Evolutionary conservation across 2,329 filamentous ascomycete genomes (phyloP).

Genomic region (Knufia fluminis): DNA sequence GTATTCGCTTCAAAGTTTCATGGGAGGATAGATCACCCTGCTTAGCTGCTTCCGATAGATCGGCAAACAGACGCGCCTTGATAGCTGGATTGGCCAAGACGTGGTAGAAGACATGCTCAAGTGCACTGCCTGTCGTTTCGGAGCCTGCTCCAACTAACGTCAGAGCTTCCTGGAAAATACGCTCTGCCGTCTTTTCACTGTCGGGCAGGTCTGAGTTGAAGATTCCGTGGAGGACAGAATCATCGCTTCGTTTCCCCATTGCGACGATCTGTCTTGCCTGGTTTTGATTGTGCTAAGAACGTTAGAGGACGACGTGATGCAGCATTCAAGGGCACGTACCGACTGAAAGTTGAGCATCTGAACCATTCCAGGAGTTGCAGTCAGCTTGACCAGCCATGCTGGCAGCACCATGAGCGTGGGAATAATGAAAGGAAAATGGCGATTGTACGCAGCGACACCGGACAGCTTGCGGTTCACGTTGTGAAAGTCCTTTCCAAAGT

Average conservation of each 20-base stretch:
- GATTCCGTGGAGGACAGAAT: slow-evolving; percentile 18
- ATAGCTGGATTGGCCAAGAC: slow-evolving; percentile 17
- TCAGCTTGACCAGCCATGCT: slow-evolving; percentile 15
- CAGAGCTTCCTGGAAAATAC: slow-evolving; percentile 23
- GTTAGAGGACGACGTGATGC: slow-evolving; percentile 3
- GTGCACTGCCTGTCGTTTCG: slow-evolving; percentile 19
- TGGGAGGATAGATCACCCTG: slow-evolving; percentile 14
- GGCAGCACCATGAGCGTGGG: slow-evolving; percentile 19
- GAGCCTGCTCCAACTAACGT: slow-evolving; percentile 19
- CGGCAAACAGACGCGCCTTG: slow-evolving; percentile 23
- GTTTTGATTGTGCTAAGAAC: slow-evolving; percentile 1
- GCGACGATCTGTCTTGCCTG: slow-evolving; percentile 2
- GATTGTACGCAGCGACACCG: slow-evolving; percentile 18
- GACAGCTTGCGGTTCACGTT: slow-evolving; percentile 16
- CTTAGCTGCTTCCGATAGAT: slow-evolving; percentile 16
- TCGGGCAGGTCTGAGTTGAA: slow-evolving; percentile 25
- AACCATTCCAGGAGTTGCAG: slow-evolving; percentile 16
- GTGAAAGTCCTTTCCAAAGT: slow-evolving; percentile 21
- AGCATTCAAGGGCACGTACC: background rate
- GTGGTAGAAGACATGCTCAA: slow-evolving; percentile 18
- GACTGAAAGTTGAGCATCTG: slow-evolving; percentile 13
- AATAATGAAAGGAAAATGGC: slow-evolving; percentile 20
- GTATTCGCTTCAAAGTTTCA: slow-evolving; percentile 27
- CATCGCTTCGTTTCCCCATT: slow-evolving; percentile 18
- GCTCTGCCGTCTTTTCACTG: slow-evolving; percentile 25